phyloP scores from a whole-genome alignment of 495 filamentous ascomycete species.

The Pseudotulostoma volvatum region DNA sequence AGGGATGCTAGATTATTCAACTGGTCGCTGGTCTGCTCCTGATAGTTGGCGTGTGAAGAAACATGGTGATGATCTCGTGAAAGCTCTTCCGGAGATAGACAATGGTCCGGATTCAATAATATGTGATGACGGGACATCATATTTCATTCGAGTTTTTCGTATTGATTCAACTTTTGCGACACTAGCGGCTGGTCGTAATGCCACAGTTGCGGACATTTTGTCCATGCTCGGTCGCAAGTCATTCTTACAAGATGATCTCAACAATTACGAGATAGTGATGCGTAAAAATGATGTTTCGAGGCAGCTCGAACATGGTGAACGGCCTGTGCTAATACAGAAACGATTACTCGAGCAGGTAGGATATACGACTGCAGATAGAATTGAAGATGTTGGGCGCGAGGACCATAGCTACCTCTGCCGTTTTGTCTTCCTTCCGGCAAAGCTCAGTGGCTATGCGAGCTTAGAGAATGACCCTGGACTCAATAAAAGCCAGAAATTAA shows the following conservation, averaged over 20 bases:
- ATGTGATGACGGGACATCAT: conserved; percentile 40
- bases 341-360: conserved; percentile 80
- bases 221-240: conserved; percentile 77
- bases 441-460: conserved; percentile 58
- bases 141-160: conserved; percentile 92
- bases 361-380: conserved; percentile 69
- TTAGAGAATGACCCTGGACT: conserved; percentile 52
- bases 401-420: conserved; percentile 94
- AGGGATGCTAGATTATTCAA: conserved; percentile 13
- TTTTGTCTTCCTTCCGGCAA: conserved; percentile 81
- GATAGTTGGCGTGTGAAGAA: conserved; percentile 85
- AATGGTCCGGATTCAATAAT: conserved; percentile 17
- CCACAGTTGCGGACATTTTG: conserved; percentile 72
- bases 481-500: conserved; percentile 69
- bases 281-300: conserved; percentile 81
- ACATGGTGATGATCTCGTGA: conserved; percentile 44
- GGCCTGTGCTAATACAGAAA: conserved; percentile 85
- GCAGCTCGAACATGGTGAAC: conserved; percentile 60
- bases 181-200: conserved; percentile 60
- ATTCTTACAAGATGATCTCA: conserved; percentile 70
- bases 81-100: conserved; percentile 41
- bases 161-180: conserved; percentile 88
- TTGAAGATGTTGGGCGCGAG: conserved; percentile 93
- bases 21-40: conserved; percentile 63
- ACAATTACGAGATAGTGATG: conserved; percentile 90